phyloP scores from a whole-genome alignment of 768 basidiomycete species.

The Russula vinacea region DNA sequence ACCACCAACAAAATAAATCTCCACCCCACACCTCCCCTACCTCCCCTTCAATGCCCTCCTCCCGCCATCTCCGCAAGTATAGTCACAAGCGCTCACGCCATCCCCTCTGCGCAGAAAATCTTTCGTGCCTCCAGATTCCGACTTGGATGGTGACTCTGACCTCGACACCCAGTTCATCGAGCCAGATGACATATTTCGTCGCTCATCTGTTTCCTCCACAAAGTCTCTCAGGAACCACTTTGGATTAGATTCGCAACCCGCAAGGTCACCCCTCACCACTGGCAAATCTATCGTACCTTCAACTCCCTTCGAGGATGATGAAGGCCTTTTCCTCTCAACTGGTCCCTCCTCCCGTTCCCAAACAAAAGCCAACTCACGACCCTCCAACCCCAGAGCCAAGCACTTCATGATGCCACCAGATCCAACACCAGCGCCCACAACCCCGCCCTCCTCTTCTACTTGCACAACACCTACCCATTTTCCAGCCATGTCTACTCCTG shows the following conservation, averaged over 20 bases:
- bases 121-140: slow-evolving; percentile 17
- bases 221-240: slow-evolving; percentile 7
- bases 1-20: not conserved
- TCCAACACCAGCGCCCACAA: slow-evolving; percentile 3
- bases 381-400: slow-evolving; percentile 10
- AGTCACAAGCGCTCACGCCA: slow-evolving; percentile 26
- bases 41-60: slow-evolving; percentile 15
- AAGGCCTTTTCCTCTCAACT: slow-evolving; percentile 27
- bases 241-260: not conserved
- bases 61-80: slow-evolving; percentile 15
- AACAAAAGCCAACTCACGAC: slow-evolving; percentile 13
- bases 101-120: slow-evolving; percentile 29
- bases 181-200: slow-evolving; percentile 26
- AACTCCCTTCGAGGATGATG: slow-evolving; percentile 25
- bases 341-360: slow-evolving; percentile 15
- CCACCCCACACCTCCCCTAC: too few relatives aligned
- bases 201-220: slow-evolving; percentile 13
- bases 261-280: slow-evolving; percentile 3
- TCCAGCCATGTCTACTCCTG: not conserved
- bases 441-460: not conserved
- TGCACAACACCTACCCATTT: not conserved
- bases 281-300: slow-evolving; percentile 7
- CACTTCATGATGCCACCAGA: slow-evolving; percentile 14
- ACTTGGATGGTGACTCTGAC: slow-evolving; percentile 22
- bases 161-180: slow-evolving; percentile 14